Conservation (phyloP, 495 filamentous ascomycete genomes). For the Aspergillus homomorphus region DNA sequence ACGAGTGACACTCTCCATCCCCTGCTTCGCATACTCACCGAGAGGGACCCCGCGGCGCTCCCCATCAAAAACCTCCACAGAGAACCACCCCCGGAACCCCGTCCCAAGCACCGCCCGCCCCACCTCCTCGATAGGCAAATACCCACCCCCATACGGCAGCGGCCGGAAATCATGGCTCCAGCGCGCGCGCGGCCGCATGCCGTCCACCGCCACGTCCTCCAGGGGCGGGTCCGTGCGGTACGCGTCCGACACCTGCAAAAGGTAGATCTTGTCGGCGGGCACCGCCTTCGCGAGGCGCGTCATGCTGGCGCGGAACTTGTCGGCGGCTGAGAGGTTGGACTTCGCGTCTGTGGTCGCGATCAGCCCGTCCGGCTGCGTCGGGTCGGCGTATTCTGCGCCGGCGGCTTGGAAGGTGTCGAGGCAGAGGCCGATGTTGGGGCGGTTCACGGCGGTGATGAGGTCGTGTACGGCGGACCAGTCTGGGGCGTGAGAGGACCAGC, state of each 20-base stretch:
- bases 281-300: slow-evolving; percentile 52
- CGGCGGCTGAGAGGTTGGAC: slow-evolving; percentile 40
- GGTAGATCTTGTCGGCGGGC: slow-evolving; percentile 68
- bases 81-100: slow-evolving; percentile 70
- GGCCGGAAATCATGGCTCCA: slow-evolving; percentile 76
- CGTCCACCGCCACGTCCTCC: slow-evolving; percentile 39
- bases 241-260: slow-evolving; percentile 78
- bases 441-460: slow-evolving; percentile 58
- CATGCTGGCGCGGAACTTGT: slow-evolving; percentile 52
- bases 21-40: slow-evolving; percentile 54
- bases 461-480: slow-evolving; percentile 67
- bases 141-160: slow-evolving; percentile 68
- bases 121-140: slow-evolving; percentile 66
- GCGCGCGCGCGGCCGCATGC: slow-evolving; percentile 54
- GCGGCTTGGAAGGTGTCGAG: slow-evolving; percentile 81
- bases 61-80: slow-evolving; percentile 74
- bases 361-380: slow-evolving; percentile 62
- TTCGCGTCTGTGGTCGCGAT: slow-evolving; percentile 38
- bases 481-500: slow-evolving; percentile 72
- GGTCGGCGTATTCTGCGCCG: slow-evolving; percentile 74
- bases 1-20: slow-evolving; percentile 54
- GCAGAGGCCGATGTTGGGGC: slow-evolving; percentile 69
- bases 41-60: slow-evolving; percentile 45
- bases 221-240: slow-evolving; percentile 58
- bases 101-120: slow-evolving; percentile 64